These are phyloP conservation scores for Trichosporon faecale DNA, from an alignment of 1,284 basidiomycete genomes.

Conservation along the genomic window DNA sequence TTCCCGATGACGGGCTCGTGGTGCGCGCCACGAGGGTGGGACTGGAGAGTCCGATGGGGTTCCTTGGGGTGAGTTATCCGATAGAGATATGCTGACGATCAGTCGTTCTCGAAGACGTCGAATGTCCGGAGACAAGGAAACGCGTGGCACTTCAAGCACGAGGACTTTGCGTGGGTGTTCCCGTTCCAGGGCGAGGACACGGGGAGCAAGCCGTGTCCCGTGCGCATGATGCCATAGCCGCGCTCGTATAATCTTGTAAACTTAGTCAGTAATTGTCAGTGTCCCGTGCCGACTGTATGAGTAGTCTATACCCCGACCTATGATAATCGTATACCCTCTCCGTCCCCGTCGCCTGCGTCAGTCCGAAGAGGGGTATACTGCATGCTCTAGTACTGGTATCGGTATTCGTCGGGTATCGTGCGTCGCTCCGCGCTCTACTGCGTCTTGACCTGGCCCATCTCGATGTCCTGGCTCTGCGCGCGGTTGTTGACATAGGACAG, in stretches of 20 bases:
- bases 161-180: constrained; percentile 3
- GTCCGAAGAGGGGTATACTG: neutral
- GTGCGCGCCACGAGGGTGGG: neutral
- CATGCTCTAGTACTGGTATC: neutral
- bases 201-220: neutral
- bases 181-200: neutral
- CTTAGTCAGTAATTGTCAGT: neutral
- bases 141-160: neutral
- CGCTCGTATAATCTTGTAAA: neutral
- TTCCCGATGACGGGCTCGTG: neutral
- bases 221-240: neutral
- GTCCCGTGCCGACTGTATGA: constrained; percentile 12
- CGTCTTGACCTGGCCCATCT: constrained; percentile 14
- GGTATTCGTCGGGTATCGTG: neutral
- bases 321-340: neutral
- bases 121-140: neutral
- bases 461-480: constrained; percentile 23
- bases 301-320: neutral
- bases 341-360: neutral
- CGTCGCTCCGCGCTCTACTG: constrained; percentile 60
- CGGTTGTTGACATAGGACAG: constrained; percentile 50
- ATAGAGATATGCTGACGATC: neutral
- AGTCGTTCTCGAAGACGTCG: neutral
- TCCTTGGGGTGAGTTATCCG: neutral
- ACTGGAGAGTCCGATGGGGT: neutral